Conservation (phyloP, 2,329 filamentous ascomycete genomes). For the Alternaria panax region DNA sequence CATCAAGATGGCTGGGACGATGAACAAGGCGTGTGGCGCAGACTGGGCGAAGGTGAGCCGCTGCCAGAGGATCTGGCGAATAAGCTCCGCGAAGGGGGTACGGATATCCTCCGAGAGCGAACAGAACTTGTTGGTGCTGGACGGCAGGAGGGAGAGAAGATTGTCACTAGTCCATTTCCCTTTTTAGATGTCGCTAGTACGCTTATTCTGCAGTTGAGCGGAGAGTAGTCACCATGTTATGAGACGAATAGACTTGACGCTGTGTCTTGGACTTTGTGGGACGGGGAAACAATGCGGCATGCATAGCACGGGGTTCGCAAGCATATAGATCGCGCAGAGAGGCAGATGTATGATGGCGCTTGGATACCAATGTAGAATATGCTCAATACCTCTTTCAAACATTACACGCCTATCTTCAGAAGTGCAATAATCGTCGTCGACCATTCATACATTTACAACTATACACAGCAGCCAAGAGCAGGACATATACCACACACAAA, state of each 20-base stretch:
- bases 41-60: conserved; percentile 43
- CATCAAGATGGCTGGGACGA: conserved; percentile 46
- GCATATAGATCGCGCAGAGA: background rate
- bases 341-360: conserved; percentile 1
- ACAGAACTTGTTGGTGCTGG: conserved; percentile 56
- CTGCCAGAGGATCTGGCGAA: conserved; percentile 39
- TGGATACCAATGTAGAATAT: conserved; percentile 1
- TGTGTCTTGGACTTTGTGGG: background rate
- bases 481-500: background rate
- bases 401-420: background rate
- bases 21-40: conserved; percentile 45
- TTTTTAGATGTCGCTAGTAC: conserved; percentile 93
- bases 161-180: conserved; percentile 92
- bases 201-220: conserved; percentile 82
- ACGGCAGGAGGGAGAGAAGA: conserved; percentile 78
- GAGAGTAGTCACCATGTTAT: conserved; percentile 30
- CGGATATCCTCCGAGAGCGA: conserved; percentile 47
- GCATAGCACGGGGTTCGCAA: background rate
- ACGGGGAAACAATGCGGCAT: background rate
- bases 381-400: background rate
- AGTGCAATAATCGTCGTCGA: background rate
- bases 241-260: background rate
- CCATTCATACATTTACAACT: conserved; percentile 9
- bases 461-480: background rate
- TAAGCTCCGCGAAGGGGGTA: conserved; percentile 42